A percentile compares a stretch with the other conserved stretches of the same genome.
Evolutionary conservation across 495 filamentous ascomycete species (phyloP).

Genomic region (Opeltia flavorubescens): DNA sequence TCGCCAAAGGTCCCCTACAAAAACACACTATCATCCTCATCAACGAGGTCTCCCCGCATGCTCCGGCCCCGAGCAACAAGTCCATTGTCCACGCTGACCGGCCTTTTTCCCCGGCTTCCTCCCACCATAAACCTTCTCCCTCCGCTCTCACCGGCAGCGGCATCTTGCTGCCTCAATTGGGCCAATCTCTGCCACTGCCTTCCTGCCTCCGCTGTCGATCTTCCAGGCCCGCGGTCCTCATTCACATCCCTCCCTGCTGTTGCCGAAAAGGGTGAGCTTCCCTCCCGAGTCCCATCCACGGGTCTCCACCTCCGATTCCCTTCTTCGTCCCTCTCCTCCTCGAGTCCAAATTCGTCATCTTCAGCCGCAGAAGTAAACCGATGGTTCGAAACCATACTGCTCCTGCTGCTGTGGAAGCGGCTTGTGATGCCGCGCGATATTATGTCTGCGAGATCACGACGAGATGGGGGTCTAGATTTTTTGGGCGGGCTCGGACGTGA

Average conservation of each 20-base stretch:
- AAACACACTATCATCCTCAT: constrained; percentile 53
- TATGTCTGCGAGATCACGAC: not conserved
- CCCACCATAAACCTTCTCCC: not conserved
- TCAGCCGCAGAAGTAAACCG: not conserved
- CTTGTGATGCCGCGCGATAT: not conserved
- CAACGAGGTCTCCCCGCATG: constrained; percentile 51
- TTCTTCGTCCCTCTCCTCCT: constrained; percentile 2
- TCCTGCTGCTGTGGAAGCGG: not conserved
- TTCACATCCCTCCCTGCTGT: not conserved
- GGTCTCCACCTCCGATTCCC: constrained; percentile 2
- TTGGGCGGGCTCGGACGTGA: too few species aligned
- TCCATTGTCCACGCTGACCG: constrained; percentile 1
- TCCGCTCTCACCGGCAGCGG: not conserved
- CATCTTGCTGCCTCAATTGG: not conserved
- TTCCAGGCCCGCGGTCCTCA: not conserved
- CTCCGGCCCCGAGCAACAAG: not conserved
- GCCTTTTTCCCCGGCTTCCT: not conserved
- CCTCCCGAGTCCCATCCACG: not conserved
- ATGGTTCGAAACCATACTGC: not conserved
- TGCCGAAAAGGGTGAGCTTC: not conserved
- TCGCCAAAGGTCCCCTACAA: too few species aligned
- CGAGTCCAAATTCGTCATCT: not conserved
- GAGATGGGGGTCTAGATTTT: not conserved
- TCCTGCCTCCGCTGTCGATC: not conserved
- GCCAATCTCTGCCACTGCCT: not conserved